Evolutionary conservation across 805 yeast genomes (phyloP).

Genomic region (Ogataea populi-albae): DNA sequence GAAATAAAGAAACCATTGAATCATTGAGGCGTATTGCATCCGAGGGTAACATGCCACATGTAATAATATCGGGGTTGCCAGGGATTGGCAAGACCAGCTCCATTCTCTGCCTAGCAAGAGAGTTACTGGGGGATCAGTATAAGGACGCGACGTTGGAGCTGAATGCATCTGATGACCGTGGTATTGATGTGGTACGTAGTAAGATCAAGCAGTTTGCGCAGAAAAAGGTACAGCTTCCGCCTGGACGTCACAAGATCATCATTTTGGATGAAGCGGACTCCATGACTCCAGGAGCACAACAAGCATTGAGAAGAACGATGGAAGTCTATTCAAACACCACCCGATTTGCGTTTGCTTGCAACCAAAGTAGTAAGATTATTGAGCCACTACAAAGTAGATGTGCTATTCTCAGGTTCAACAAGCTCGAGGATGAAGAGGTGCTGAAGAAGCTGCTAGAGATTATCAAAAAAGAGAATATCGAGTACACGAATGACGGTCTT

Average conservation of each 20-base stretch:
- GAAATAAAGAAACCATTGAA: conserved; percentile 86
- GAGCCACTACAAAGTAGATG: conserved; percentile 97
- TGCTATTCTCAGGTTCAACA: conserved; percentile 84
- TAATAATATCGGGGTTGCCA: conserved; percentile 93
- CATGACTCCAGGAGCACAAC: conserved; percentile 97
- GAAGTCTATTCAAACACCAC: conserved; percentile 94
- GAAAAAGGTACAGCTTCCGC: conserved; percentile 81
- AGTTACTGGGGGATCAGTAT: conserved; percentile 63
- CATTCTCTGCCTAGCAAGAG: conserved; percentile 83
- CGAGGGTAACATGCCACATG: conserved; percentile 96
- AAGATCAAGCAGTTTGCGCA: conserved; percentile 95
- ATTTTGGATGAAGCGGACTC: conserved; percentile 95
- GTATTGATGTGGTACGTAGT: conserved; percentile 93
- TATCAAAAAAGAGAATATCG: conserved; percentile 63
- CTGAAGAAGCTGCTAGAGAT: conserved; percentile 72
- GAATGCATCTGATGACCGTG: conserved; percentile 96
- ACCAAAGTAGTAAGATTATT: conserved; percentile 88
- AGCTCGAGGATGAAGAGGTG: conserved; percentile 81
- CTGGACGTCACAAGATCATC: conserved; percentile 88
- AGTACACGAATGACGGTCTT: conserved; percentile 84
- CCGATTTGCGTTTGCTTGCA: conserved; percentile 97
- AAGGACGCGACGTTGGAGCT: conserved; percentile 85
- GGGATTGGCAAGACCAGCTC: conserved; percentile 98
- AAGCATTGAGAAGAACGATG: conserved; percentile 92
- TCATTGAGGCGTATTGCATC: conserved; percentile 78